A percentile compares a stretch with the other conserved stretches of the same genome.
phyloP scores from a whole-genome alignment of 2,329 filamentous ascomycete species.

The Apiospora koreana region DNA sequence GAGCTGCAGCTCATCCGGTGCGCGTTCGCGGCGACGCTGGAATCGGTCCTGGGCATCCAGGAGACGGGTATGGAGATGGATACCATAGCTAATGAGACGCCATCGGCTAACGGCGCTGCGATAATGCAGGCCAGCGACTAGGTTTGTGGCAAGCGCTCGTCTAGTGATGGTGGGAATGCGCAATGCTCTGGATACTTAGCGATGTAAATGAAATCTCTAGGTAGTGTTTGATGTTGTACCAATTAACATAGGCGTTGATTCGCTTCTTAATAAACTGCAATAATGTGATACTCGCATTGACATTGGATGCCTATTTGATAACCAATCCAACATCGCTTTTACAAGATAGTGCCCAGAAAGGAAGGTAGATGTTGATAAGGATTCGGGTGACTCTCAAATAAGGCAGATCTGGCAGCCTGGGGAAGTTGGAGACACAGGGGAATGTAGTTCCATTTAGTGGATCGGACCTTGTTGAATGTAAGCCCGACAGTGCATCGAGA shows the following conservation, averaged over 20 bases:
- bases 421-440: neutral
- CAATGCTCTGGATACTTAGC: neutral
- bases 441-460: neutral
- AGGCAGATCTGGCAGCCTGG: neutral
- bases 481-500: neutral
- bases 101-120: neutral
- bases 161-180: neutral
- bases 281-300: too few species aligned
- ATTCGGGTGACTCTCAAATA: too few species aligned
- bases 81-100: neutral
- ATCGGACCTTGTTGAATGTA: neutral
- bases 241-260: neutral
- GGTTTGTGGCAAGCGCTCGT: neutral
- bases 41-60: neutral
- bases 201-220: neutral
- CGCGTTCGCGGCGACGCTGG: conserved; percentile 8
- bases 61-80: conserved; percentile 15
- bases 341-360: neutral
- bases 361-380: neutral
- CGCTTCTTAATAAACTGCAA: too few species aligned
- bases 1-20: conserved; percentile 1
- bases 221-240: neutral
- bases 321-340: too few species aligned
- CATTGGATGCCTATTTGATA: too few species aligned
- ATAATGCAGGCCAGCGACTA: neutral